These are phyloP conservation scores for Chimonanthus praecox DNA, from an alignment of 164 flowering plant species.

Conservation along the genomic window DNA sequence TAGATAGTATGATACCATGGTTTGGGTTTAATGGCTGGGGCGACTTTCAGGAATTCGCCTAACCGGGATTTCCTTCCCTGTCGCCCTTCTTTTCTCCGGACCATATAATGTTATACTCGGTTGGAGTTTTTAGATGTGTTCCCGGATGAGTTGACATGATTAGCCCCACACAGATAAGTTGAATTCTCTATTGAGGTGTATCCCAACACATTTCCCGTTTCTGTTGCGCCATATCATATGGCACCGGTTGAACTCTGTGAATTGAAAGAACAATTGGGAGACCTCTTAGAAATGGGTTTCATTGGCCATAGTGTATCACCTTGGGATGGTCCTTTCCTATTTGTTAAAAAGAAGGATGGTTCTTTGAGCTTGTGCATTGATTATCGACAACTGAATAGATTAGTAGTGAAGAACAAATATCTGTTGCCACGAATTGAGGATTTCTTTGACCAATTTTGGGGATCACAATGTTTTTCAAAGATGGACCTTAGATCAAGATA, in stretches of 20 bases:
- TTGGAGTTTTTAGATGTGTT: no score
- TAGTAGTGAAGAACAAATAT: no score
- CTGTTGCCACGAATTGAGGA: no score
- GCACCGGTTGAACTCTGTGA: not conserved
- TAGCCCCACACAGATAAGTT: no score
- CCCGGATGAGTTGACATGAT: no score
- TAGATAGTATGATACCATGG: no score
- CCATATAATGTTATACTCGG: no score
- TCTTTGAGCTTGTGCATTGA: not conserved
- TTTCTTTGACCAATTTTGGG: not conserved
- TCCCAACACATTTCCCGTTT: not conserved
- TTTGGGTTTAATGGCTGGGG: no score
- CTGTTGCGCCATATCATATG: not conserved
- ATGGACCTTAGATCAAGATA: not conserved
- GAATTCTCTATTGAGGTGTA: not conserved
- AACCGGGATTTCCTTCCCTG: no score
- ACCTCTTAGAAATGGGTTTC: not conserved
- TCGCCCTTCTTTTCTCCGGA: no score
- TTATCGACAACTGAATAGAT: no score
- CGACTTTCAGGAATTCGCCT: no score
- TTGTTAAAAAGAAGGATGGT: slow-evolving; percentile 3
- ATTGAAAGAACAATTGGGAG: not conserved
- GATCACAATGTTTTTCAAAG: not conserved
- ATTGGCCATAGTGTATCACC: not conserved
- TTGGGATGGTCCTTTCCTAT: not conserved